Base-by-base conservation (phyloP, 2,329 filamentous ascomycete species). In the Ceratocystis lukuohia region DNA sequence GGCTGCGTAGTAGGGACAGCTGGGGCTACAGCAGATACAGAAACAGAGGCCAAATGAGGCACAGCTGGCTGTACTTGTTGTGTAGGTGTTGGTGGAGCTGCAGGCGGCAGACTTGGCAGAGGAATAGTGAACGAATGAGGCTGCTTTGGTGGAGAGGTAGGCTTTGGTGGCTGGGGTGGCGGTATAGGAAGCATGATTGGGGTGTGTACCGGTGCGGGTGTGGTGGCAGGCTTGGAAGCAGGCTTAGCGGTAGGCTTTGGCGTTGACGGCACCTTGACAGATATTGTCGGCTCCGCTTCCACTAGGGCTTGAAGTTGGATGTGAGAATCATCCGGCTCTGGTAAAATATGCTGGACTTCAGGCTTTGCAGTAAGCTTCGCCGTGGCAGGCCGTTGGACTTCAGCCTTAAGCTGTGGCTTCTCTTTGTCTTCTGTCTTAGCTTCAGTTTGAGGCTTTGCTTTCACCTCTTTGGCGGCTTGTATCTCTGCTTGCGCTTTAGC, bases 101-200 rank as follows among this genome's bases (percentile, higher is more conserved):
- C 20, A n/a, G 33, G 33, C 25, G 66, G 66, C 5, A 62, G 30
- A 12, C 56, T 56, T 30, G 66, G 66, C 17, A 68, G 45, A 5
- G 66, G 66, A 45, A 68, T 68, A 5, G 66, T 68, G n/a, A 65
- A 68, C 7, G 46, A 48, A 22, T 53, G 64, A 5, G 46, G 63
- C 22, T 65, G 66, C 15, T 61, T 45, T 8, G 50, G 50, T 45
- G 50, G 50, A 5, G 63, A 53, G 15, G 37, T 12, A 20, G 66
- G 37, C 37, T 65, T 65, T 5, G 63, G 53, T 17, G 56, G 50
- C 12, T 59, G 62, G 7, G 66, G 45, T 25, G 64, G 28, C 25
- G 63, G 59, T 30, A 65, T 44, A 10, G 44, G 57, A 15, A 37
- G 33, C 37, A 46, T 46, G 50, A 57, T 28, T 41, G 53, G 48